phyloP scores from a whole-genome alignment of 768 basidiomycete species.

The Russula emetica region DNA sequence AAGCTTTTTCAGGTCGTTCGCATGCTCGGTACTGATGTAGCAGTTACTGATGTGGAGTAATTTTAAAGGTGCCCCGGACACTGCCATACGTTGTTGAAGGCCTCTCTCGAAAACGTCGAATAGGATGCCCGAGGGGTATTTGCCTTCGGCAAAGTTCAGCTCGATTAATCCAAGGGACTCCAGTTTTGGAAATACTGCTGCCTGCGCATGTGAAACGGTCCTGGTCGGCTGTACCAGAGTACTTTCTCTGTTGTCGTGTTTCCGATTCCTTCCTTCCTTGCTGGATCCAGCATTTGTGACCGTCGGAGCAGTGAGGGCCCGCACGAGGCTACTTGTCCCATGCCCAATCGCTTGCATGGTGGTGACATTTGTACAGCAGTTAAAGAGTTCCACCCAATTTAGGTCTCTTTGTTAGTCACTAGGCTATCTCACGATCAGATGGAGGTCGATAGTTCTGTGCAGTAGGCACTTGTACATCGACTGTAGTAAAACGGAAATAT shows the following conservation, averaged over 20 bases:
- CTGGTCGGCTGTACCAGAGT: neutral
- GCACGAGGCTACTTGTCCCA: conserved; percentile 5
- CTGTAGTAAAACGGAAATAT: too few relatives aligned
- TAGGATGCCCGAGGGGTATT: neutral
- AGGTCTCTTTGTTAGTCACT: too few relatives aligned
- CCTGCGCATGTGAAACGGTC: neutral
- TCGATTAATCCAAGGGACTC: neutral
- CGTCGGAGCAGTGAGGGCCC: conserved; percentile 2
- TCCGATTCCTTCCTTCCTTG: neutral
- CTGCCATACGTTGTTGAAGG: neutral
- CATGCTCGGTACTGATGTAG: neutral
- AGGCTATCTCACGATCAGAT: too few relatives aligned
- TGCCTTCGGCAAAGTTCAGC: neutral
- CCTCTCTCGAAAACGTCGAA: neutral
- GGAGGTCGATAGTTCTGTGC: too few relatives aligned
- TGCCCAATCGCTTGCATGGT: neutral
- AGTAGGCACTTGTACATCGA: too few relatives aligned
- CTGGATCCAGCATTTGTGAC: too few relatives aligned
- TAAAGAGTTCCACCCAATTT: conserved; percentile 7
- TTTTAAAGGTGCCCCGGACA: neutral
- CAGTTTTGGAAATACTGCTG: conserved; percentile 1
- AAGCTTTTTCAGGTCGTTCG: too few relatives aligned
- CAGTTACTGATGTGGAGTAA: conserved; percentile 1
- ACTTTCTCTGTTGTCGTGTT: neutral
- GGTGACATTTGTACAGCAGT: conserved; percentile 6